These are phyloP conservation scores for Colletotrichum sp. DNA, from an alignment of 2,329 filamentous ascomycete species.

Conservation along the genomic window DNA sequence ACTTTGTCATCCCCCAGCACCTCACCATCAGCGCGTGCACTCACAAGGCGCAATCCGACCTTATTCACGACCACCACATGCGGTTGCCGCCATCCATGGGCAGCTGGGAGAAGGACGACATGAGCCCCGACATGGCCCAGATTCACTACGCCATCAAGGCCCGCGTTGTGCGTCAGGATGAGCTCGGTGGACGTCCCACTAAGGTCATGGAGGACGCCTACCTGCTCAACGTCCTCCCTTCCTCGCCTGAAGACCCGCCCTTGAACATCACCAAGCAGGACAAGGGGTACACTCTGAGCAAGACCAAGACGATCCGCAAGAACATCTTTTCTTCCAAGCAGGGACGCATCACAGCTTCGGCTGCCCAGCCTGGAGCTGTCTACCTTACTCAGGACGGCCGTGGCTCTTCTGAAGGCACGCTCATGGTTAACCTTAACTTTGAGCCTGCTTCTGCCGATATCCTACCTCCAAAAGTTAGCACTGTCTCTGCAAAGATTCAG, in stretches of 20 bases:
- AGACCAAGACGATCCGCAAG: slow-evolving; percentile 58
- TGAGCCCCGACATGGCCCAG: slow-evolving; percentile 58
- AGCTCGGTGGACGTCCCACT: slow-evolving; percentile 23
- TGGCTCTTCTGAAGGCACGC: slow-evolving; percentile 43
- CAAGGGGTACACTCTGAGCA: slow-evolving; percentile 53
- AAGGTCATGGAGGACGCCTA: slow-evolving; percentile 46
- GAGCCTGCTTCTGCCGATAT: slow-evolving; percentile 47
- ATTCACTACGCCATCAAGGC: slow-evolving; percentile 60
- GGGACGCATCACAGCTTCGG: slow-evolving; percentile 51
- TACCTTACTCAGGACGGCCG: slow-evolving; percentile 57
- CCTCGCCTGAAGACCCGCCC: slow-evolving; percentile 53
- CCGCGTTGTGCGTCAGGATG: slow-evolving; percentile 41
- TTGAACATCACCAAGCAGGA: slow-evolving; percentile 53
- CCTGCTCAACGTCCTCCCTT: slow-evolving; percentile 58
- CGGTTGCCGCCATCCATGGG: slow-evolving; percentile 58
- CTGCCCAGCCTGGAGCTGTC: slow-evolving; percentile 51
- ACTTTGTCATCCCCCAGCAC: slow-evolving; percentile 63
- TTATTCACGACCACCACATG: slow-evolving; percentile 56
- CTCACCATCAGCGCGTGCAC: slow-evolving; percentile 62
- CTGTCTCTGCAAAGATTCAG: slow-evolving; percentile 54
- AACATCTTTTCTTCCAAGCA: slow-evolving; percentile 57
- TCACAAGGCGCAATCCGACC: slow-evolving; percentile 49
- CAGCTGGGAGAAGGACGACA: slow-evolving; percentile 59
- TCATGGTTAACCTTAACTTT: slow-evolving; percentile 53
- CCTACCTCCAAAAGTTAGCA: slow-evolving; percentile 52